Evolutionary conservation across 1,139 yeast genomes (phyloP).

Genomic region (Waltiozyma sp.): DNA sequence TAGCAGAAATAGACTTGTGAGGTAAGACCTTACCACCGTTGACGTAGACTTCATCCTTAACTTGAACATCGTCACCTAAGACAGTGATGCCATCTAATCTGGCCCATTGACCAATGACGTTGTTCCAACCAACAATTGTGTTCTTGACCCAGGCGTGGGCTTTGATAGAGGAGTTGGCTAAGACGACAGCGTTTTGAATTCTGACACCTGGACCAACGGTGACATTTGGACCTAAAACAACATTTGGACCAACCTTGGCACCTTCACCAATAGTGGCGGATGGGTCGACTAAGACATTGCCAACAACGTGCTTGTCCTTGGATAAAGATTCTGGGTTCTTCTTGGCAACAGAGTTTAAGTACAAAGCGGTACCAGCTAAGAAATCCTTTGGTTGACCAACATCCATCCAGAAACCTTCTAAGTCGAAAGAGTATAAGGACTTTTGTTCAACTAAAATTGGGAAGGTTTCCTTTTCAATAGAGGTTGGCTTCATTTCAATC

Average conservation of each 20-base stretch:
- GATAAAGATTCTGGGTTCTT: slow-evolving; percentile 63
- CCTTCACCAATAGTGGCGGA: slow-evolving; percentile 86
- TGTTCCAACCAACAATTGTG: slow-evolving; percentile 98
- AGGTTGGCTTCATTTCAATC: slow-evolving; percentile 96
- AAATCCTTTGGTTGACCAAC: slow-evolving; percentile 99
- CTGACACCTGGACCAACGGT: slow-evolving; percentile 98
- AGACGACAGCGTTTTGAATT: slow-evolving; percentile 88
- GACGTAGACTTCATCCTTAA: slow-evolving; percentile 96
- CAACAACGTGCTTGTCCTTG: slow-evolving; percentile 59
- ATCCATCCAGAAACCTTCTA: slow-evolving; percentile 99
- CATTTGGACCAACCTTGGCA: slow-evolving; percentile 97
- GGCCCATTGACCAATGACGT: slow-evolving; percentile 98
- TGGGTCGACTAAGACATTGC: slow-evolving; percentile 93
- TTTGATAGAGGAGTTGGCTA: slow-evolving; percentile 84
- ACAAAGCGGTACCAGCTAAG: slow-evolving; percentile 90
- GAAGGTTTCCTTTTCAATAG: slow-evolving; percentile 99
- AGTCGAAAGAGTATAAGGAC: slow-evolving; percentile 86
- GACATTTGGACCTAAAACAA: slow-evolving; percentile 94
- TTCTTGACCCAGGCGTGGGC: slow-evolving; percentile 98
- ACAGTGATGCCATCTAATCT: slow-evolving; percentile 97
- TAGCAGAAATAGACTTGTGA: slow-evolving; percentile 91
- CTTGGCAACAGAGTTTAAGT: slow-evolving; percentile 78
- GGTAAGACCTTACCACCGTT: slow-evolving; percentile 99
- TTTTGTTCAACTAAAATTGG: slow-evolving; percentile 86
- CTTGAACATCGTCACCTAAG: slow-evolving; percentile 97